These are phyloP conservation scores for Ormosia semicastrata DNA, from an alignment of 306 rosid genomes.

Conservation along the genomic window DNA sequence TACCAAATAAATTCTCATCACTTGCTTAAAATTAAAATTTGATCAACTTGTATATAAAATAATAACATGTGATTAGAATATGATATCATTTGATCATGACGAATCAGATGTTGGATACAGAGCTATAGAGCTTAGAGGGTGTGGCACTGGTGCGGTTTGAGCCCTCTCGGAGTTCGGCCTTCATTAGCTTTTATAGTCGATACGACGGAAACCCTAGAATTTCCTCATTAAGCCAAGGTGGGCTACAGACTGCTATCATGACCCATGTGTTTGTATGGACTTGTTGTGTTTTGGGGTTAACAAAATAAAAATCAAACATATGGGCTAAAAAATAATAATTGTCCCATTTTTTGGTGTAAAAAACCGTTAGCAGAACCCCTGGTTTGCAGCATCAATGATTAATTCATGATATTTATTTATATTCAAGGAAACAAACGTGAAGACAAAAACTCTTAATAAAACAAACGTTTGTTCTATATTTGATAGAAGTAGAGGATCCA, in stretches of 20 bases:
- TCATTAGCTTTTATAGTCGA: neutral
- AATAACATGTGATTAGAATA: neutral
- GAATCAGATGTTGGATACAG: neutral
- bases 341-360: no score
- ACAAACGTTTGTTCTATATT: no score
- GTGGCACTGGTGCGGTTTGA: neutral
- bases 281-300: neutral
- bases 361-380: no score
- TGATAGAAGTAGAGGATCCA: no score
- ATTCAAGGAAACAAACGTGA: no score
- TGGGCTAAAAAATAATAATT: no score
- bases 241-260: neutral
- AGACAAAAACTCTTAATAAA: no score
- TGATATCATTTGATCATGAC: neutral
- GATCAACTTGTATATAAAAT: neutral
- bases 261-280: neutral
- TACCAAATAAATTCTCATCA: constrained; percentile 38
- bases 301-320: neutral
- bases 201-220: neutral
- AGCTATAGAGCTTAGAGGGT: neutral
- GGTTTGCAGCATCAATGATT: no score
- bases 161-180: neutral
- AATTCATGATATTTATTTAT: no score
- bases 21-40: constrained; percentile 13
- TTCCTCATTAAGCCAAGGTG: neutral